Evolutionary conservation across 768 basidiomycete species (phyloP), one percentile per base, ranked within the genome.

Genomic region (Russula virescens): DNA sequence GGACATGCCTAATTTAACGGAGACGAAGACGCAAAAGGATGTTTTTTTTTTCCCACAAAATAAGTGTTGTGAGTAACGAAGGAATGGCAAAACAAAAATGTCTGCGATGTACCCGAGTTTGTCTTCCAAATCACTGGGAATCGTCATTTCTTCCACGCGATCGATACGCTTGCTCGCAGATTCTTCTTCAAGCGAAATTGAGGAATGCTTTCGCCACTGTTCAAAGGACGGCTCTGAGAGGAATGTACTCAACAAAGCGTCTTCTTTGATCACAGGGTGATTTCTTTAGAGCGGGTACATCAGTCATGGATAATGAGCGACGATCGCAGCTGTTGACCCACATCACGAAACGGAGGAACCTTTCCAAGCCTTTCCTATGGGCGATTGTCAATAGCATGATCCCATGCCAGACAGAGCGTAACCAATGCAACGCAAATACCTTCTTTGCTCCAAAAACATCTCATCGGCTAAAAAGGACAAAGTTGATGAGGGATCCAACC

Each of bases 51-150:
- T n/a, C n/a, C n/a, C n/a, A n/a, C n/a, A n/a, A n/a, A n/a, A n/a
- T n/a, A n/a, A n/a, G n/a, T n/a, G n/a, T n/a, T n/a, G n/a, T n/a
- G n/a, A n/a, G n/a, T 64, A 21, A 10, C 25, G 10, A 35, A 10
- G 14, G n/a, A 13, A n/a, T n/a, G n/a, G n/a, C n/a, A n/a, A n/a
- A 14, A 55, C 14, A 45, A 21, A 16, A 14, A 55, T n/a, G 43
- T 10, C 2, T 0, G n/a, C 16, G 14, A 68, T 71, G 16, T 76
- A 89, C 88, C 81, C 79, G 60, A 98, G 83, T 71, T 95, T 96
- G 53, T 94, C 89, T 64, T 94, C 92, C 9, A 98, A 78, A 74
- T 98, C 94, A 62, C 89, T 86, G 3, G 96, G 96, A 57, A 98
- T 93, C 13, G 84, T 79, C 90, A 95, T 93, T 74, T 97, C 93